Evolutionary conservation across 306 rosid genomes (phyloP).

Genomic region (Quercus berberidifolia): DNA sequence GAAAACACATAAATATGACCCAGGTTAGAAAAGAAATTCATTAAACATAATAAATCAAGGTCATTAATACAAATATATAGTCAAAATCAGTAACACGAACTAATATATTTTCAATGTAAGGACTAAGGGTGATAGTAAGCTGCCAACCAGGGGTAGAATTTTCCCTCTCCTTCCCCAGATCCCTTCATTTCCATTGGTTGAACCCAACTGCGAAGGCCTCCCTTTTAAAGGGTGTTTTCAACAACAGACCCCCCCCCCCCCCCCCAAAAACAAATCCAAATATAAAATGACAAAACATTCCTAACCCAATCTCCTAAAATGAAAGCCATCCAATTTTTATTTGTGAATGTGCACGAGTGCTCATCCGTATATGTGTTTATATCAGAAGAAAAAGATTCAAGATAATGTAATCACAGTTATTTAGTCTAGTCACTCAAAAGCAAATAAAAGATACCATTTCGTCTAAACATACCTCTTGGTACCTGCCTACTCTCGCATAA

Average conservation of each 20-base stretch:
- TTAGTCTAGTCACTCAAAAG: background rate
- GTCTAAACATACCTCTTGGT: slow-evolving; percentile 49
- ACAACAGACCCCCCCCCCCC: background rate
- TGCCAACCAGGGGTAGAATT: background rate
- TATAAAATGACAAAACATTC: background rate
- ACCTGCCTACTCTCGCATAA: slow-evolving; percentile 45
- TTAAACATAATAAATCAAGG: background rate
- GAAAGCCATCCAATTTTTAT: background rate
- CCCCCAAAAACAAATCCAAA: background rate
- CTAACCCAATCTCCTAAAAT: background rate
- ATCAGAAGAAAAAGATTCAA: background rate
- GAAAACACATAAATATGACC: background rate
- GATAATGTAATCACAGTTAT: background rate
- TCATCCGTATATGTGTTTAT: background rate
- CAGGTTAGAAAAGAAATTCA: background rate
- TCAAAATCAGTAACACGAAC: background rate
- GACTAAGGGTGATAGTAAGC: background rate
- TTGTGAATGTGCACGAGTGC: background rate
- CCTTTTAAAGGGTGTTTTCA: background rate
- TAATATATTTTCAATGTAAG: background rate
- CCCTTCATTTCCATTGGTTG: background rate
- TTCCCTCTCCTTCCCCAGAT: background rate
- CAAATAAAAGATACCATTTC: background rate
- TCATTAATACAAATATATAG: background rate
- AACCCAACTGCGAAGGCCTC: background rate